Evolutionary conservation across 495 filamentous ascomycete species (phyloP).

Genomic region (Daldinia decipiens): DNA sequence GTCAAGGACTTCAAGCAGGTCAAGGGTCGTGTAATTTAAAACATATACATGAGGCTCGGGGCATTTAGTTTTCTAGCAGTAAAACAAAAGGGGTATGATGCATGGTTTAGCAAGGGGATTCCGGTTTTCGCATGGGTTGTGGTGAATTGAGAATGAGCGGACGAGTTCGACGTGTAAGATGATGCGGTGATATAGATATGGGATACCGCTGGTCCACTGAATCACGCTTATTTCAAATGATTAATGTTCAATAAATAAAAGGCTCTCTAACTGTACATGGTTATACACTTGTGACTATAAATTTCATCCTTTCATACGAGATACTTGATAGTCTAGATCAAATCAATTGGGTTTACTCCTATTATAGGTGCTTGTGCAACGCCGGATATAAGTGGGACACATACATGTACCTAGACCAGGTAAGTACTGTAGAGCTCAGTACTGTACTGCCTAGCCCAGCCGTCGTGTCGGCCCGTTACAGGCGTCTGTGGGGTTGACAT

Average conservation of each 20-base stretch:
- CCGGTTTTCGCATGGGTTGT: constrained; percentile 1
- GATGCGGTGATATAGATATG: constrained; percentile 18
- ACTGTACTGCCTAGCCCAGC: constrained; percentile 3
- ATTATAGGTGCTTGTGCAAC: not conserved
- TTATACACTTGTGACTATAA: not conserved
- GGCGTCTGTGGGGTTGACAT: not conserved
- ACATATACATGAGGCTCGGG: constrained; percentile 5
- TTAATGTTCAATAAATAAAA: constrained; percentile 17
- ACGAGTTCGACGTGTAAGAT: constrained; percentile 29
- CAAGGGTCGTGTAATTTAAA: constrained; percentile 46
- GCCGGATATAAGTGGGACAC: not conserved
- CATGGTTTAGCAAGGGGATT: constrained; percentile 5
- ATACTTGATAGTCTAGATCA: too few species aligned
- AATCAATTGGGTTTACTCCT: too few species aligned
- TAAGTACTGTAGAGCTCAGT: too few species aligned
- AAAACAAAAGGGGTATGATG: not conserved
- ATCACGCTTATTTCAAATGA: constrained; percentile 29
- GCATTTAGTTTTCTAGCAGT: constrained; percentile 5
- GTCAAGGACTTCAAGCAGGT: constrained; percentile 63
- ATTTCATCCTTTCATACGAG: not conserved
- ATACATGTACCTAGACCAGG: not conserved
- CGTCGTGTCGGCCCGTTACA: not conserved
- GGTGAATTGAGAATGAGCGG: constrained; percentile 15
- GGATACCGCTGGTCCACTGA: constrained; percentile 32
- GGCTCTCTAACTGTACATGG: not conserved